Conservation (phyloP, 169 alveolate species). For the Plasmodium cynomolgi region DNA sequence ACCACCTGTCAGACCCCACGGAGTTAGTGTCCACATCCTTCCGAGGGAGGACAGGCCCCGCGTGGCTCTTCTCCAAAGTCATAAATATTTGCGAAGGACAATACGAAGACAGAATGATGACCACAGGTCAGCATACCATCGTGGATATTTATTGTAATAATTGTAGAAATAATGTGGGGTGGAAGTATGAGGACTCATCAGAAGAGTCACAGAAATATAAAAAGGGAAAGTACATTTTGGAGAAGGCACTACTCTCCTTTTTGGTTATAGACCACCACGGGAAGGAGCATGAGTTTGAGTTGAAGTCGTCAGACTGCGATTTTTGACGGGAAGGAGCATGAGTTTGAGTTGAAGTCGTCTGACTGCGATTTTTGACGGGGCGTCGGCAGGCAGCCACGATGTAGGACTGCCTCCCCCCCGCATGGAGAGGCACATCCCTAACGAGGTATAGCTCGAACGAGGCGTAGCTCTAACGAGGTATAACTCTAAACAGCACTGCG, state of each 20-base stretch:
- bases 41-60: slow-evolving; percentile 91
- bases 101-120: slow-evolving; percentile 91
- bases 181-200: slow-evolving; percentile 87
- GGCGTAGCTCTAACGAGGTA: neutral
- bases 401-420: neutral
- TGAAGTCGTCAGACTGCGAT: slow-evolving; percentile 59
- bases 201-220: slow-evolving; percentile 88
- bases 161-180: slow-evolving; percentile 91
- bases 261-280: slow-evolving; percentile 56
- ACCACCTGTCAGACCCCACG: slow-evolving; percentile 77
- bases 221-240: slow-evolving; percentile 87
- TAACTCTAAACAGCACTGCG: neutral
- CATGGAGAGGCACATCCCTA: too few species aligned
- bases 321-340: slow-evolving; percentile 13
- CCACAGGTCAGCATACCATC: slow-evolving; percentile 92
- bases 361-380: neutral
- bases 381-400: neutral
- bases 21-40: slow-evolving; percentile 83
- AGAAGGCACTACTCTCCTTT: slow-evolving; percentile 78
- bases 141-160: slow-evolving; percentile 91
- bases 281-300: slow-evolving; percentile 53
- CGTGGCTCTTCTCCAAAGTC: slow-evolving; percentile 90
- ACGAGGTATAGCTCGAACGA: neutral
- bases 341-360: neutral
- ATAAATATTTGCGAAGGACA: slow-evolving; percentile 90